phyloP scores from a whole-genome alignment of 192 early-diverging fungal genomes.

The Coemansia sp. region DNA sequence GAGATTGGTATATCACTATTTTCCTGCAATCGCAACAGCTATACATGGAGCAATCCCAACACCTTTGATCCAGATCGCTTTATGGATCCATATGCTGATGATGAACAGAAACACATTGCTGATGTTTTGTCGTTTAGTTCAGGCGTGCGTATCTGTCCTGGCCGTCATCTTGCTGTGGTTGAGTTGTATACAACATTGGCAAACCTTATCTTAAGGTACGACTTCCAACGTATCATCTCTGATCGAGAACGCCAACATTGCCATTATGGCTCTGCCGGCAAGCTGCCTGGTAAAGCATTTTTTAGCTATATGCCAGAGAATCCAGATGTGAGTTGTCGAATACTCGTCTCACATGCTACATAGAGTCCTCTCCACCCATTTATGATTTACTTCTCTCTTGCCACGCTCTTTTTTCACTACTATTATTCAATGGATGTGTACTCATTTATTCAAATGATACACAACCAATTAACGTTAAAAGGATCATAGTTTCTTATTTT shows the following conservation, averaged over 20 bases:
- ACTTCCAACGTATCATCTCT: constrained; percentile 26
- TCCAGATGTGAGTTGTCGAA: constrained; percentile 22
- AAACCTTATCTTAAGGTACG: constrained; percentile 40
- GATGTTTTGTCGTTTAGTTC: constrained; percentile 33
- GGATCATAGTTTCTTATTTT: too few species aligned
- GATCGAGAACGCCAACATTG: background rate
- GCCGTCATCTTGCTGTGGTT: constrained; percentile 38
- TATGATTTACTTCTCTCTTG: too few species aligned
- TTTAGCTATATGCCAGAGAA: constrained; percentile 24
- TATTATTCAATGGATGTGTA: too few species aligned
- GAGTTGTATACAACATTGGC: constrained; percentile 47
- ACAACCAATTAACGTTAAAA: too few species aligned
- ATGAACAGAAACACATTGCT: background rate
- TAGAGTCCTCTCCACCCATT: too few species aligned
- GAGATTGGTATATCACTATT: constrained; percentile 25
- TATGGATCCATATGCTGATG: constrained; percentile 24
- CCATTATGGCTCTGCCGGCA: background rate
- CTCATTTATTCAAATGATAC: too few species aligned
- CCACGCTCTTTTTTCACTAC: too few species aligned
- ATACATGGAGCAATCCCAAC: constrained; percentile 20
- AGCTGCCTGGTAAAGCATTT: constrained; percentile 21
- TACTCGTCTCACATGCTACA: constrained; percentile 22
- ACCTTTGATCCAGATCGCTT: constrained; percentile 40
- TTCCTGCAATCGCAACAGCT: constrained; percentile 30
- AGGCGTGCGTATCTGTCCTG: constrained; percentile 43